phyloP scores from a whole-genome alignment of 2,329 filamentous ascomycete species.

The Ophiocordyceps robertsii region DNA sequence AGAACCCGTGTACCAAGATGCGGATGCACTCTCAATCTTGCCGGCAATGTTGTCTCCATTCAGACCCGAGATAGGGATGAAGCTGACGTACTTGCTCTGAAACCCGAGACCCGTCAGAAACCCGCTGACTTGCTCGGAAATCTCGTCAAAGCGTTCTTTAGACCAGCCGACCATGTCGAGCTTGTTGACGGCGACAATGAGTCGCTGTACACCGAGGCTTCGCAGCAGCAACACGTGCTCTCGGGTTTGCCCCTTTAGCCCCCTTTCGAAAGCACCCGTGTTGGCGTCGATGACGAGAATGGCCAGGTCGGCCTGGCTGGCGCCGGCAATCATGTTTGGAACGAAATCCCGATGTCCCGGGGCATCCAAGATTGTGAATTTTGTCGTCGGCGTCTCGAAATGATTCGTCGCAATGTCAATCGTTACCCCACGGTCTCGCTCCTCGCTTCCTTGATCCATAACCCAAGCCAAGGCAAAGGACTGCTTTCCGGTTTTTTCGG shows the following conservation, averaged over 20 bases:
- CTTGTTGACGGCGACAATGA: slow-evolving; percentile 92
- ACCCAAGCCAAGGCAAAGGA: slow-evolving; percentile 98
- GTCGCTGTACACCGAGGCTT: slow-evolving; percentile 76
- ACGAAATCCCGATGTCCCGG: slow-evolving; percentile 94
- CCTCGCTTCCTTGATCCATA: slow-evolving; percentile 81
- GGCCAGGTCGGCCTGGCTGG: slow-evolving; percentile 90
- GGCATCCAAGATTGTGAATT: slow-evolving; percentile 89
- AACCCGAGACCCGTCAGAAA: slow-evolving; percentile 80
- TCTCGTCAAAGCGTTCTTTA: slow-evolving; percentile 69
- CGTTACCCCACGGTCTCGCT: slow-evolving; percentile 79
- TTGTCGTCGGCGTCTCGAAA: slow-evolving; percentile 77
- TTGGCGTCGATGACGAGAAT: slow-evolving; percentile 88
- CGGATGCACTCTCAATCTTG: slow-evolving; percentile 38
- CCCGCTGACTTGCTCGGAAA: slow-evolving; percentile 66
- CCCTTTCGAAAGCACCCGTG: slow-evolving; percentile 84
- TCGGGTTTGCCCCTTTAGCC: slow-evolving; percentile 82
- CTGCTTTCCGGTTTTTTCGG: slow-evolving; percentile 81
- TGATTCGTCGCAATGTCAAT: slow-evolving; percentile 94
- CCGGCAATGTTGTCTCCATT: slow-evolving; percentile 74
- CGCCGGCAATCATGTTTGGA: slow-evolving; percentile 97
- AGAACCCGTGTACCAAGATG: slow-evolving; percentile 67
- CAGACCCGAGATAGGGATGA: slow-evolving; percentile 82
- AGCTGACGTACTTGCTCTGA: slow-evolving; percentile 64
- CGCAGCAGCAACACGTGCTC: slow-evolving; percentile 84
- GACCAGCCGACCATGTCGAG: slow-evolving; percentile 82